These are phyloP conservation scores for Oxyria digyna DNA, from an alignment of 148 eudicot genomes.

Conservation along the genomic window DNA sequence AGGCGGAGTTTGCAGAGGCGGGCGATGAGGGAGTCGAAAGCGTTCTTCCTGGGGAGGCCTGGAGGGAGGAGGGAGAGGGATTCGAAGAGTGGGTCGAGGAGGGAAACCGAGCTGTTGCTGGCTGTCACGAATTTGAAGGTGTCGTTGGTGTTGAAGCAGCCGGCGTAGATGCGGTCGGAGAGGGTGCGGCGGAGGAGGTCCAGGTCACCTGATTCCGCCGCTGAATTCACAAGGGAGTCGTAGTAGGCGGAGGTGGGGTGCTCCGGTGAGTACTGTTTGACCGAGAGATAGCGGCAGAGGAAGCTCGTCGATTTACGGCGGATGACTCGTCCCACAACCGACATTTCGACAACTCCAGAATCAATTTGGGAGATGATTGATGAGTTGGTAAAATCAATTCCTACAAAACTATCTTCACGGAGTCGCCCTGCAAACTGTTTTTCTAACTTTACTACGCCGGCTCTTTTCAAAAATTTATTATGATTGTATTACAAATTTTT, in stretches of 20 bases:
- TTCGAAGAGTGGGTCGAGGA: constrained; percentile 23
- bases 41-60: constrained; percentile 30
- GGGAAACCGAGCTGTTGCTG: constrained; percentile 18
- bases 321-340: constrained; percentile 1
- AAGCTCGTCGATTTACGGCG: not conserved
- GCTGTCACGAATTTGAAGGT: constrained; percentile 47
- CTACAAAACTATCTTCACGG: not conserved
- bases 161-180: constrained; percentile 25
- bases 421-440: not conserved
- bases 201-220: constrained; percentile 20
- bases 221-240: constrained; percentile 14
- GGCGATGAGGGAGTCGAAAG: constrained; percentile 27
- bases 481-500: no score
- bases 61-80: constrained; percentile 24
- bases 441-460: no score
- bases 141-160: constrained; percentile 36
- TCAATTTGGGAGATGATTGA: not conserved
- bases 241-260: constrained; percentile 10
- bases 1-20: constrained; percentile 25
- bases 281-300: not conserved
- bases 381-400: not conserved
- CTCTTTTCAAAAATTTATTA: no score
- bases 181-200: constrained; percentile 31
- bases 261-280: not conserved
- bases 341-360: not conserved